phyloP scores from a whole-genome alignment of 208 protist species.

The Trypanosomatidae sp. region DNA sequence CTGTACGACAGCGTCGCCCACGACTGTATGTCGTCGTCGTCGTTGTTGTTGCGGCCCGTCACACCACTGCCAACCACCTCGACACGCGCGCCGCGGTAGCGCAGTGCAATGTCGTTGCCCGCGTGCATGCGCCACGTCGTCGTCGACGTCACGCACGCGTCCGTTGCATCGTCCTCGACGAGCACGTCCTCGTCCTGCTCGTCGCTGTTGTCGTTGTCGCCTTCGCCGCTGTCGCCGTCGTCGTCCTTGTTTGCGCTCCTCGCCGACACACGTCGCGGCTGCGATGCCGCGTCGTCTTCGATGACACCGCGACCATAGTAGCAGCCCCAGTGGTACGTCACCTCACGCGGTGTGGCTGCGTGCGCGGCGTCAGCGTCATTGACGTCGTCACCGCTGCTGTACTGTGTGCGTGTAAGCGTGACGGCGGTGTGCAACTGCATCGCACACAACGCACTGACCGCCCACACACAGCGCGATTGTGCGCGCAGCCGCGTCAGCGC shows the following conservation, averaged over 20 bases:
- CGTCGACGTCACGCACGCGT: no score
- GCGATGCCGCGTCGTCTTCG: conserved; percentile 43
- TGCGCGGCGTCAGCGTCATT: neutral
- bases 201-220: neutral
- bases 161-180: neutral
- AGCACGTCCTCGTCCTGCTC: neutral
- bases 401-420: conserved; percentile 15
- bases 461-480: no score
- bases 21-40: no score
- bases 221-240: neutral
- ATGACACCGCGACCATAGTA: conserved; percentile 66
- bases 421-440: conserved; percentile 71
- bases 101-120: conserved; percentile 43
- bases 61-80: no score
- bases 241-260: neutral
- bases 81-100: no score
- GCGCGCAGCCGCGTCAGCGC: no score
- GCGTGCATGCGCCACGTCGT: conserved; percentile 33
- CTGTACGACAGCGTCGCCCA: no score
- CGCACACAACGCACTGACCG: no score
- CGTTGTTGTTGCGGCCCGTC: no score
- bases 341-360: neutral
- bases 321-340: conserved; percentile 61
- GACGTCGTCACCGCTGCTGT: neutral
- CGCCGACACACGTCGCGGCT: conserved; percentile 14